Evolutionary conservation across 2,329 filamentous ascomycete genomes (phyloP).

Genomic region (Podosphaera fusca): DNA sequence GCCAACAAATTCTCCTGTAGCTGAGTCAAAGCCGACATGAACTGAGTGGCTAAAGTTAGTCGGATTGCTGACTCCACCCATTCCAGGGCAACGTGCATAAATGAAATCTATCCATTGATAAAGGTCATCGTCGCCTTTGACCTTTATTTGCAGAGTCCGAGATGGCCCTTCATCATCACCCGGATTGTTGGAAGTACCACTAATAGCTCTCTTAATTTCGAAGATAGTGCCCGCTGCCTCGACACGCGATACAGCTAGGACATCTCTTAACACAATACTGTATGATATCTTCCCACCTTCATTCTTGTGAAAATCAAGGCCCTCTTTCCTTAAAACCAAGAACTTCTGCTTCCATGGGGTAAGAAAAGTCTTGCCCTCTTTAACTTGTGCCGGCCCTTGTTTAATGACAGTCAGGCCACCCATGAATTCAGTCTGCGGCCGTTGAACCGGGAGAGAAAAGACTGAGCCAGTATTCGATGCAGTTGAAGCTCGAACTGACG

Average conservation of each 20-base stretch:
- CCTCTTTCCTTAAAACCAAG: slow-evolving; percentile 75
- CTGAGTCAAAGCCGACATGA: slow-evolving; percentile 90
- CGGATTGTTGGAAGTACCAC: slow-evolving; percentile 44
- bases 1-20: slow-evolving; percentile 85
- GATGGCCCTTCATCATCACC: slow-evolving; percentile 52
- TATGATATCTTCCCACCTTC: slow-evolving; percentile 75
- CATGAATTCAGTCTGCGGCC: slow-evolving; percentile 33
- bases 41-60: slow-evolving; percentile 96
- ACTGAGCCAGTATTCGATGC: slow-evolving; percentile 49
- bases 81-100: slow-evolving; percentile 85
- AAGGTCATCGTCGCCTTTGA: slow-evolving; percentile 87
- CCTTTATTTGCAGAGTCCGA: slow-evolving; percentile 71
- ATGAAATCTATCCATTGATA: slow-evolving; percentile 99
- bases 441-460: slow-evolving; percentile 46
- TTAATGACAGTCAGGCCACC: slow-evolving; percentile 54
- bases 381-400: slow-evolving; percentile 64
- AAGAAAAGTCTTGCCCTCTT: slow-evolving; percentile 75
- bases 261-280: slow-evolving; percentile 64
- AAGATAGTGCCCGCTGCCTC: slow-evolving; percentile 84
- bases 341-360: slow-evolving; percentile 77
- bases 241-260: slow-evolving; percentile 73
- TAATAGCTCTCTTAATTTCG: slow-evolving; percentile 62
- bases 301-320: slow-evolving; percentile 83
- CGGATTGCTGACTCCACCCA: slow-evolving; percentile 95
- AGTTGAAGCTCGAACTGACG: slow-evolving; percentile 35